These are phyloP conservation scores for Cyclospora cayetanensis DNA, from an alignment of 169 alveolate genomes.

Conservation along the genomic window DNA sequence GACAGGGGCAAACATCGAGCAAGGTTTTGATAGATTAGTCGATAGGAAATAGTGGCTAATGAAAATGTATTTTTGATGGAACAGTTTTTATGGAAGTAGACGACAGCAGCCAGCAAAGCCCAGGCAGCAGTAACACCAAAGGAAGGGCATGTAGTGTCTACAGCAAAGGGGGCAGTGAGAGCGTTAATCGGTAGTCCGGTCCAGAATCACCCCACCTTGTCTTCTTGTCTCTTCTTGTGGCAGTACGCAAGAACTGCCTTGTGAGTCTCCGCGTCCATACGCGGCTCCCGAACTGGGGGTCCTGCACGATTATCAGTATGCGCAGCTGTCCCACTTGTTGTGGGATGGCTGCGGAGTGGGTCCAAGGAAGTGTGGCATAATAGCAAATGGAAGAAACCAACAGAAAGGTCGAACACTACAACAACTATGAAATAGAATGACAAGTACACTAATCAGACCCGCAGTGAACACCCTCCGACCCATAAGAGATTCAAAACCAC, in stretches of 20 bases:
- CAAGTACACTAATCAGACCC: no score
- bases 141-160: no score
- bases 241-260: constrained; percentile 95
- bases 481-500: no score
- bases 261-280: constrained; percentile 94
- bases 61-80: no score
- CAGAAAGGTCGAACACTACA: not conserved
- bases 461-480: no score
- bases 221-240: constrained; percentile 93
- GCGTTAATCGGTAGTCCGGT: no score
- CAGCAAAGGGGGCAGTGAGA: not conserved
- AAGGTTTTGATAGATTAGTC: no score
- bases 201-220: constrained; percentile 85
- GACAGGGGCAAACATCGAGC: no score
- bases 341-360: no score
- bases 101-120: not conserved
- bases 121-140: not conserved
- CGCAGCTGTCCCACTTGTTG: not conserved
- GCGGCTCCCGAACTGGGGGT: constrained; percentile 97
- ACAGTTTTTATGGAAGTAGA: no score
- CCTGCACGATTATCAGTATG: constrained; percentile 76
- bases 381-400: not conserved
- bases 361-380: not conserved
- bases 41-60: no score
- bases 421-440: no score